A percentile compares a stretch with the other conserved stretches of the same genome.
phyloP scores from a whole-genome alignment of 768 basidiomycete genomes.

The Pholiota molesta region DNA sequence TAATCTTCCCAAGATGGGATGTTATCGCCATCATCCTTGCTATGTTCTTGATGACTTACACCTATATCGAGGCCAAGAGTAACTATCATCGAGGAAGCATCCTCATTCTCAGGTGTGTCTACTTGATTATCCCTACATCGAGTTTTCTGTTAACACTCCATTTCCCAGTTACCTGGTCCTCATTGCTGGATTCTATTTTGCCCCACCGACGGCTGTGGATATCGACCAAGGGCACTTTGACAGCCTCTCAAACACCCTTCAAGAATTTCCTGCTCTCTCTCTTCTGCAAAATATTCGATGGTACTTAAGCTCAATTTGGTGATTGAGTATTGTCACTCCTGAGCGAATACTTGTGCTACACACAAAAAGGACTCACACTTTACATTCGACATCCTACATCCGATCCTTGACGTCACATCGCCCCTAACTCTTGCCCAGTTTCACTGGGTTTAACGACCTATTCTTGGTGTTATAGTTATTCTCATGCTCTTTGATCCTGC shows the following conservation, averaged over 20 bases:
- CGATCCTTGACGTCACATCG: neutral
- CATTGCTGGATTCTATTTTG: slow-evolving; percentile 90
- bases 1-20: slow-evolving; percentile 99
- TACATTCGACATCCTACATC: neutral
- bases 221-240: slow-evolving; percentile 37
- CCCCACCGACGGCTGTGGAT: slow-evolving; percentile 54
- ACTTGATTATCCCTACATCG: neutral
- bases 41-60: slow-evolving; percentile 98
- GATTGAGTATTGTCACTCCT: slow-evolving; percentile 13
- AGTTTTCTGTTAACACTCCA: slow-evolving; percentile 10
- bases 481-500: neutral
- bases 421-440: neutral
- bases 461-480: slow-evolving; percentile 7
- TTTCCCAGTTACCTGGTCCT: slow-evolving; percentile 84
- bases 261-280: slow-evolving; percentile 41
- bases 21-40: slow-evolving; percentile 92
- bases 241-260: slow-evolving; percentile 15
- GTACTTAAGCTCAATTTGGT: slow-evolving; percentile 36
- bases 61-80: slow-evolving; percentile 97
- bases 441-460: neutral
- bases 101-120: slow-evolving; percentile 82
- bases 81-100: slow-evolving; percentile 98
- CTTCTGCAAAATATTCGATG: slow-evolving; percentile 42
- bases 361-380: slow-evolving; percentile 1
- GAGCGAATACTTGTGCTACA: slow-evolving; percentile 5